These are phyloP conservation scores for Suhomyces guaymorum DNA, from an alignment of 1,139 yeast species.

Conservation along the genomic window DNA sequence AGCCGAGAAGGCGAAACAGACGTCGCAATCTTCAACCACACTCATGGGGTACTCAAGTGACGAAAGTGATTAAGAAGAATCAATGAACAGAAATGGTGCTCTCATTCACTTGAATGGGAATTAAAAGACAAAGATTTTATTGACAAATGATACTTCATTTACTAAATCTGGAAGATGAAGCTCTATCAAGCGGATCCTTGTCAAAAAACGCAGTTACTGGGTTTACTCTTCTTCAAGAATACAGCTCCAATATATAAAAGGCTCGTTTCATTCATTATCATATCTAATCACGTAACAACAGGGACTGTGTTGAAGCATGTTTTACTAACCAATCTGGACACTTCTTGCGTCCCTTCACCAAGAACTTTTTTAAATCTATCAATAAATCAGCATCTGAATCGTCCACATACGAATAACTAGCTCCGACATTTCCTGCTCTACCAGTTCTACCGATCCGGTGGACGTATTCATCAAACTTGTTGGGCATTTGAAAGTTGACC, in stretches of 20 bases:
- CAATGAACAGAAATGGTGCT: too few species aligned
- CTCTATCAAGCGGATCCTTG: background rate
- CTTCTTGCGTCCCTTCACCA: conserved; percentile 49
- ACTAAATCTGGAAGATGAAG: too few species aligned
- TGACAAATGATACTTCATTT: too few species aligned
- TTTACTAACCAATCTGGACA: conserved; percentile 54
- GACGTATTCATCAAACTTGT: conserved; percentile 70
- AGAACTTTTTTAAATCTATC: conserved; percentile 51
- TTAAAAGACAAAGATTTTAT: too few species aligned
- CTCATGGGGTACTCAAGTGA: conserved; percentile 19
- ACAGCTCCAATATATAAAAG: too few species aligned
- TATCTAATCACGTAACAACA: conserved; percentile 17
- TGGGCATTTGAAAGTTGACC: conserved; percentile 81
- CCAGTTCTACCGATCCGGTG: conserved; percentile 98
- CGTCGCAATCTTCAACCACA: conserved; percentile 4
- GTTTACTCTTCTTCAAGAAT: too few species aligned
- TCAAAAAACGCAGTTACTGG: too few species aligned
- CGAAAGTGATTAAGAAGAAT: conserved; percentile 17
- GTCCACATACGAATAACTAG: conserved; percentile 70
- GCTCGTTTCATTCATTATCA: too few species aligned
- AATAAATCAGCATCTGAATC: conserved; percentile 57
- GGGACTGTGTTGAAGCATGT: conserved; percentile 26
- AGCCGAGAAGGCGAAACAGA: conserved; percentile 3
- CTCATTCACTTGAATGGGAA: too few species aligned
- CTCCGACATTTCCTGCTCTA: conserved; percentile 83